Conservation (phyloP, 129 eudicot species). For the Pseudognaphalium luteoalbum region DNA sequence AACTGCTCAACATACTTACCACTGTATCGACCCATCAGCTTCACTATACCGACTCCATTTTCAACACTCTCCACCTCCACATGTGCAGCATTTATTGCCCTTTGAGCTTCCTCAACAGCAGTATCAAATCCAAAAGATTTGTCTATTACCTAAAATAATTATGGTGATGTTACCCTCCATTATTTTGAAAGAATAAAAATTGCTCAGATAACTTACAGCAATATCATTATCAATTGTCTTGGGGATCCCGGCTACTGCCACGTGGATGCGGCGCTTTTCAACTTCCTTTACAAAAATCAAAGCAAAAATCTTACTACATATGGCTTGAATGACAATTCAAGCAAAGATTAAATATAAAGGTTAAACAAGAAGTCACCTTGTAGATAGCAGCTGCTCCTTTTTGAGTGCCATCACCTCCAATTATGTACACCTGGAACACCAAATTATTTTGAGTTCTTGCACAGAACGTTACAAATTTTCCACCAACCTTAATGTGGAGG, state of each 20-base stretch:
- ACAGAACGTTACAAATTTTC: not conserved
- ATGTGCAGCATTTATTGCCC: conserved; percentile 98
- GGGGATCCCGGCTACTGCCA: conserved; percentile 92
- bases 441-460: conserved; percentile 7
- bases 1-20: conserved; percentile 41
- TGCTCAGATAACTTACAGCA: conserved; percentile 60
- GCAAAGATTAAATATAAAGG: not conserved
- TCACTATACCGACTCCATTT: conserved; percentile 88
- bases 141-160: conserved; percentile 69
- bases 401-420: conserved; percentile 99
- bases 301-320: conserved; percentile 15
- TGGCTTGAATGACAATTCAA: not conserved
- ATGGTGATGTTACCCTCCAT: not conserved
- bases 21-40: conserved; percentile 92
- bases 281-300: conserved; percentile 63
- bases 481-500: conserved; percentile 6
- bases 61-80: conserved; percentile 94
- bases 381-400: conserved; percentile 94
- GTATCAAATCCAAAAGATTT: conserved; percentile 97
- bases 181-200: not conserved
- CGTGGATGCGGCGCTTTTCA: conserved; percentile 74
- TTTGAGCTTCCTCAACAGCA: conserved; percentile 98
- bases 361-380: conserved; percentile 52
- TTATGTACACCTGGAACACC: conserved; percentile 77
- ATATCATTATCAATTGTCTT: conserved; percentile 98